phyloP scores from a whole-genome alignment of 805 yeast species.

The Brettanomyces bruxellensis region DNA sequence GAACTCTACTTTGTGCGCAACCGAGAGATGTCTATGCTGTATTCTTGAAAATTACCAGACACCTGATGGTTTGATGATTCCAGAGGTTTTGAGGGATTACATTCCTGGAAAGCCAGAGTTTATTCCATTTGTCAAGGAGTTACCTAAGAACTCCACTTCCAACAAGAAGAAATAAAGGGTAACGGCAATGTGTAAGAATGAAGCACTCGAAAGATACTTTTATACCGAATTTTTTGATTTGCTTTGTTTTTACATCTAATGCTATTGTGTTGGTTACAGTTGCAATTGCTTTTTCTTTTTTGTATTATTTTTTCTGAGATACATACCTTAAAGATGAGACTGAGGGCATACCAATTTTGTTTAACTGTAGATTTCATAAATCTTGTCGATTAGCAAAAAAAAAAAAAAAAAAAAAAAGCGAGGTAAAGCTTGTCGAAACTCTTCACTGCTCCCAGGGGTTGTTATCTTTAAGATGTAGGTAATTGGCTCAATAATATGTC shows the following conservation, averaged over 20 bases:
- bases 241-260: no score
- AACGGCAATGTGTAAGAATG: not conserved
- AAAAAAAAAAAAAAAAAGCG: no score
- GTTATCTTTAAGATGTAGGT: no score
- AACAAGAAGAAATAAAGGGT: conserved; percentile 25
- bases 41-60: conserved; percentile 96
- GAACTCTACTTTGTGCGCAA: conserved; percentile 95
- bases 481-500: no score
- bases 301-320: not conserved
- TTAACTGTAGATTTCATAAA: no score
- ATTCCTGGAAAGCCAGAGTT: conserved; percentile 99
- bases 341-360: no score
- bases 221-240: no score
- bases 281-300: no score
- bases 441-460: no score
- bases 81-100: conserved; percentile 91
- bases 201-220: no score
- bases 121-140: conserved; percentile 79
- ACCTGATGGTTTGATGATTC: conserved; percentile 87
- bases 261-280: not conserved
- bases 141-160: conserved; percentile 91
- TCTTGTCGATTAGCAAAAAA: no score
- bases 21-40: conserved; percentile 98
- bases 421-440: no score
- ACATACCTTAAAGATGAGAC: not conserved